These are phyloP conservation scores for Hapsidospora chrysogenum DNA, from an alignment of 495 filamentous ascomycete genomes.

Conservation along the genomic window DNA sequence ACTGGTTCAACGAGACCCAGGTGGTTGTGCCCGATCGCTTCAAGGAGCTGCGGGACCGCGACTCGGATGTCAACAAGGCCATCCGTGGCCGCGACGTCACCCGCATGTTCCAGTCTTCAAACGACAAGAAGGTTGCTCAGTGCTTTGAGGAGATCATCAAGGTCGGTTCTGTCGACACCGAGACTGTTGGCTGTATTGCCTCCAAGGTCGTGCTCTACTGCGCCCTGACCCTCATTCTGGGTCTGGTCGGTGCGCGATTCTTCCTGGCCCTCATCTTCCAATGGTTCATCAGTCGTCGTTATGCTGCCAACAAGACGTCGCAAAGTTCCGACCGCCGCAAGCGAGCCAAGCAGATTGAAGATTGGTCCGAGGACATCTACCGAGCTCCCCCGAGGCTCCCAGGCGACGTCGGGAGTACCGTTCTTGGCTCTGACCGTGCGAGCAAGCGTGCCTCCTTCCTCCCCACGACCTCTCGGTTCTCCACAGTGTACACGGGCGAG, in stretches of 20 bases:
- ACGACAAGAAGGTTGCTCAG: slow-evolving; percentile 64
- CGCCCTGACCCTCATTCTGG: slow-evolving; percentile 81
- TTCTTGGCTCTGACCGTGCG: slow-evolving; percentile 41
- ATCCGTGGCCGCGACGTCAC: slow-evolving; percentile 86
- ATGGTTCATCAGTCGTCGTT: slow-evolving; percentile 79
- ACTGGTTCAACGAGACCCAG: slow-evolving; percentile 76
- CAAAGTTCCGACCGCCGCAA: slow-evolving; percentile 53
- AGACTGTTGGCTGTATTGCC: slow-evolving; percentile 93
- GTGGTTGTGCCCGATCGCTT: slow-evolving; percentile 68
- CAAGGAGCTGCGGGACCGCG: slow-evolving; percentile 48
- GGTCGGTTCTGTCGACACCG: slow-evolving; percentile 89
- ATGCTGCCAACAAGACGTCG: slow-evolving; percentile 62
- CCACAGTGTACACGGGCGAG: slow-evolving; percentile 66
- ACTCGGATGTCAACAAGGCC: slow-evolving; percentile 38
- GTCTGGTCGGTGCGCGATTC: slow-evolving; percentile 78
- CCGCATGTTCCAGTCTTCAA: slow-evolving; percentile 57
- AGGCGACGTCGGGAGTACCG: slow-evolving; percentile 44
- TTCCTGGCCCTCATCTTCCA: slow-evolving; percentile 80
- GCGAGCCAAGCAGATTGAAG: slow-evolving; percentile 87
- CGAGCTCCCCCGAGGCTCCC: slow-evolving; percentile 65
- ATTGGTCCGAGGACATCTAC: slow-evolving; percentile 97
- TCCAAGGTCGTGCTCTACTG: slow-evolving; percentile 95
- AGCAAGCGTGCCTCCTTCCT: slow-evolving; percentile 77
- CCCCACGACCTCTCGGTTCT: slow-evolving; percentile 83
- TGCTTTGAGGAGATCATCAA: slow-evolving; percentile 88